These are phyloP conservation scores for Ascochyta koolunga DNA, from an alignment of 2,329 filamentous ascomycete genomes.

Conservation along the genomic window DNA sequence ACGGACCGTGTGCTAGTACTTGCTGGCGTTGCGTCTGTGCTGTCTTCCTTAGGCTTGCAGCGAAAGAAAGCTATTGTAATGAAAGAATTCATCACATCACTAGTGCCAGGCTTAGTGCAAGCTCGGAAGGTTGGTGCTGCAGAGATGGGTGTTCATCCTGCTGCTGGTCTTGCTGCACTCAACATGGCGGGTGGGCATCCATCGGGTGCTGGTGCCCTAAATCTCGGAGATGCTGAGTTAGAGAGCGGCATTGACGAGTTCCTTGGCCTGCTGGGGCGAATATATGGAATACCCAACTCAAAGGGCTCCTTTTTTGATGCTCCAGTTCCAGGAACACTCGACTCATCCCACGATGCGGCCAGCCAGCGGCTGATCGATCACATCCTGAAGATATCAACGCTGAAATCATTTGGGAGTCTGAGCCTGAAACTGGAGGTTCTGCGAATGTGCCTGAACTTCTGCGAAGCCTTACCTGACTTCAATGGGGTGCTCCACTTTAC, in stretches of 20 bases:
- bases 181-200: slow-evolving; percentile 59
- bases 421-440: slow-evolving; percentile 85
- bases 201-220: slow-evolving; percentile 79
- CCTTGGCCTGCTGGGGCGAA: slow-evolving; percentile 48
- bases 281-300: slow-evolving; percentile 51
- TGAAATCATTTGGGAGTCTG: slow-evolving; percentile 72
- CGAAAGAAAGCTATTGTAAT: slow-evolving; percentile 92
- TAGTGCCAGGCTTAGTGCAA: slow-evolving; percentile 85
- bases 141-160: slow-evolving; percentile 95
- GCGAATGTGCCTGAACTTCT: slow-evolving; percentile 89
- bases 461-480: slow-evolving; percentile 91
- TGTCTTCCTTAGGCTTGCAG: slow-evolving; percentile 78
- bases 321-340: slow-evolving; percentile 4
- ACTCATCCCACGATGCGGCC: slow-evolving; percentile 32
- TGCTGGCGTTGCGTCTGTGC: slow-evolving; percentile 84
- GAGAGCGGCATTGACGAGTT: slow-evolving; percentile 51
- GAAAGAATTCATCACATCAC: slow-evolving; percentile 79
- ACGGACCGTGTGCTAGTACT: slow-evolving; percentile 80
- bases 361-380: slow-evolving; percentile 53
- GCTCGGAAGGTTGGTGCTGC: slow-evolving; percentile 91
- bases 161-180: slow-evolving; percentile 79
- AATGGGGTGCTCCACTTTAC: slow-evolving; percentile 88
- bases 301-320: slow-evolving; percentile 27
- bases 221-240: slow-evolving; percentile 49
- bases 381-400: slow-evolving; percentile 62